Evolutionary conservation across 2,329 filamentous ascomycete species (phyloP), one percentile per base, ranked within the genome.

Genomic region (Botryosphaeria dothidea): DNA sequence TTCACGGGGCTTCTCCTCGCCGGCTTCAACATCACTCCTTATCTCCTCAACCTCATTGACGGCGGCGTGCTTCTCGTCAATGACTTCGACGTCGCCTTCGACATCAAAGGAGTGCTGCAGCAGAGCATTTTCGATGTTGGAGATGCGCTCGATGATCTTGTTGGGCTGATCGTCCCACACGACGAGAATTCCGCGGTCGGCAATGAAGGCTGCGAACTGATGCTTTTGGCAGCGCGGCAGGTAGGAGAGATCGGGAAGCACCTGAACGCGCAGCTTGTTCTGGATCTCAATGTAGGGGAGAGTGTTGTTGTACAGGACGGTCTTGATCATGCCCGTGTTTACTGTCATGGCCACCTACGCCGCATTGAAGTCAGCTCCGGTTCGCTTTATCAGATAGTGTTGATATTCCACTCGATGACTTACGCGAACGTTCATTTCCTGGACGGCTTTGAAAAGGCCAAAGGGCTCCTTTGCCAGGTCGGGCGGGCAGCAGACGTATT

Each of bases 101-200:
- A n/a, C 74, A 86, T 86, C 90, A 90, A 92, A 2, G 93, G 89
- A 1, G 92, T 48, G 81, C 70, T 91, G 86, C 88, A 93, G 92
- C 54, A 94, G 81, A 74, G 92, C 89, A 3, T 85, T 85, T 76
- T 93, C 90, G 66, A 94, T 92, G 36, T 83, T 83, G 72, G 88
- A 88, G 51, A 90, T 91, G 64, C 91, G 83, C 64, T 86, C 80
- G 4, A 93, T 82, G 9, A 94, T 80, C 71, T 92, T 87, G 65
- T 89, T 81, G 0, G 90, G 86, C 65, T 93, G 90, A 69, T 94
- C 91, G 69, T 94, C 91, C 91, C 92, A 95, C 1, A 94, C 90
- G 1, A 94, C 81, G 1, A 95, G 80, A 3, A 93, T 80, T 4
- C 86, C 86, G 67, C 91, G 88, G 0, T 86, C 86, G 2, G 90